Evolutionary conservation across 2,329 filamentous ascomycete species (phyloP).

Genomic region (Fusarium newnesense): DNA sequence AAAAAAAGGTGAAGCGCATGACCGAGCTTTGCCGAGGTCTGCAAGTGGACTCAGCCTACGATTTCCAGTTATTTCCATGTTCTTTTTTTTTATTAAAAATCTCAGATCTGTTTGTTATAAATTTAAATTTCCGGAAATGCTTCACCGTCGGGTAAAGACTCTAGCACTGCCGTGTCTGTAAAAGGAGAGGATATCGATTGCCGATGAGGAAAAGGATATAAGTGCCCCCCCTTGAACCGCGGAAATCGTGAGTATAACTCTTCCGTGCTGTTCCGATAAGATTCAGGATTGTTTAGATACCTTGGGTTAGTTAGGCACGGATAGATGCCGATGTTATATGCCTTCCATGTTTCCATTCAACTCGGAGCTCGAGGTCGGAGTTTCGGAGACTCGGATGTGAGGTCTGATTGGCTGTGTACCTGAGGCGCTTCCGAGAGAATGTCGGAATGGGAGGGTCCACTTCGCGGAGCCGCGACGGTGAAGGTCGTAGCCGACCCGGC

Average conservation of each 20-base stretch:
- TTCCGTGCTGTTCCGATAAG: constrained; percentile 18
- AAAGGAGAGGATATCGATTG: background rate
- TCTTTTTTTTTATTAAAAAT: background rate
- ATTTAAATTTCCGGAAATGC: constrained; percentile 20
- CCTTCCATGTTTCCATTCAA: constrained; percentile 31
- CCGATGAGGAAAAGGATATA: background rate
- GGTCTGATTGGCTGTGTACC: constrained; percentile 3
- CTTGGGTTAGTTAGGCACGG: background rate
- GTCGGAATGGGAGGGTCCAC: constrained; percentile 9
- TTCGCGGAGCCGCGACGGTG: constrained; percentile 36
- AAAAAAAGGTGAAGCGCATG: constrained; percentile 26
- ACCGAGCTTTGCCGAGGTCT: constrained; percentile 38
- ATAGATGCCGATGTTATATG: constrained; percentile 11
- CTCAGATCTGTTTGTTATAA: background rate
- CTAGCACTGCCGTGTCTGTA: background rate
- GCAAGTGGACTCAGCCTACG: background rate
- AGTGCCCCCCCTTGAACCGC: background rate
- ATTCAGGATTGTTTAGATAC: background rate
- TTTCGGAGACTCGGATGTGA: constrained; percentile 39
- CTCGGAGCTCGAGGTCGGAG: constrained; percentile 37
- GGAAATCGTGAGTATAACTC: background rate
- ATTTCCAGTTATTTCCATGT: constrained; percentile 1
- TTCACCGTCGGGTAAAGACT: constrained; percentile 21
- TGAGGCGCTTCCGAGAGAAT: background rate
- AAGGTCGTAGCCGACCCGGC: constrained; percentile 5